phyloP scores from a whole-genome alignment of 169 alveolate species.

The Cryptosporidium meleagridis region DNA sequence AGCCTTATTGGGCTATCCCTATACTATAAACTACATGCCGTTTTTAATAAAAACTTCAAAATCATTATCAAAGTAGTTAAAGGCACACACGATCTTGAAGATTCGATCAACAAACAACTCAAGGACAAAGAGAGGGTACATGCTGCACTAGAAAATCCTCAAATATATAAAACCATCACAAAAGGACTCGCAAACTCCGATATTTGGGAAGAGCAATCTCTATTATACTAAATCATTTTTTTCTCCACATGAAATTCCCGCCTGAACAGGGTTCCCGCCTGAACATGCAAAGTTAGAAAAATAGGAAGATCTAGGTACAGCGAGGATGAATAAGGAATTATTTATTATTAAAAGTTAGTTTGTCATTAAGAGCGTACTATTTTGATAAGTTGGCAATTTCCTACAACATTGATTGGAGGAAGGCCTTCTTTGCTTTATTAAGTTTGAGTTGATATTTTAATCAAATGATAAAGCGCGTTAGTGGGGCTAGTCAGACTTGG shows the following conservation, averaged over 20 bases:
- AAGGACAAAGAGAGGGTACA: conserved; percentile 96
- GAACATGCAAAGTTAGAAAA: background rate
- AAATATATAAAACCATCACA: conserved; percentile 84
- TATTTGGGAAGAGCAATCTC: conserved; percentile 33
- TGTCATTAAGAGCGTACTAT: background rate
- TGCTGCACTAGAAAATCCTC: conserved; percentile 95
- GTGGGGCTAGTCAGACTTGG: conserved; percentile 6
- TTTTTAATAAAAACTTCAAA: conserved; percentile 89
- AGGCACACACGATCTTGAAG: conserved; percentile 92
- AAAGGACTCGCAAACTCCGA: conserved; percentile 68
- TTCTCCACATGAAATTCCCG: conserved; percentile 8
- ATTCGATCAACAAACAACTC: conserved; percentile 92
- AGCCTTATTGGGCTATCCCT: conserved; percentile 95
- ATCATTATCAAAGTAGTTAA: conserved; percentile 80
- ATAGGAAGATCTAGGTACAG: background rate
- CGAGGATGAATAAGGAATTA: background rate
- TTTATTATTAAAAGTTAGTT: background rate
- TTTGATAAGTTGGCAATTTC: background rate
- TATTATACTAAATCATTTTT: conserved; percentile 9
- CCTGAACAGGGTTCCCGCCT: background rate
- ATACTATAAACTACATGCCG: conserved; percentile 90
- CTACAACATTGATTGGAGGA: background rate
- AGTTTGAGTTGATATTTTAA: conserved; percentile 3
- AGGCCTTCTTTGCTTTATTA: background rate
- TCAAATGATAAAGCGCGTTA: background rate